Base-by-base conservation (phyloP, 495 filamentous ascomycete genomes). In the Aspergillus affinis region DNA sequence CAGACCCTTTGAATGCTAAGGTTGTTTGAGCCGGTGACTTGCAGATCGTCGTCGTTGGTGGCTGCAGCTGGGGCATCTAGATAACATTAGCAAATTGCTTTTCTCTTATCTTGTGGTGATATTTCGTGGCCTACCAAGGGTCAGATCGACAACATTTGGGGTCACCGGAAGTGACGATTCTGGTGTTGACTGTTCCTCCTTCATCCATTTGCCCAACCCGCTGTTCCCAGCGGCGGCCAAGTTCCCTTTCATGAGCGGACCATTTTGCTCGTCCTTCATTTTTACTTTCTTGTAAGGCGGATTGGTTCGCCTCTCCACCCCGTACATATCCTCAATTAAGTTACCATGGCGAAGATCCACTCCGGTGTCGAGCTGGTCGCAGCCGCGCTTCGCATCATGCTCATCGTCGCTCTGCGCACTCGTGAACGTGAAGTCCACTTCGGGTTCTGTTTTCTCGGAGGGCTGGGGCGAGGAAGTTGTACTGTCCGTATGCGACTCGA, bases 251-350 rank as follows among this genome's bases (percentile, higher is more conserved):
- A 73, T 74, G 21, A 82, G 69, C 54, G 81, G 81, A 18, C 77
- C 71, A 44, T 61, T 59, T 29, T 58, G 46, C 15, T 57, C 54
- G 3, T 72, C 64, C 8, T 81, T 78, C 19, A 79, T 74, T 68
- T 87, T 93, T 46, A 86, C 71, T 51, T 84, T 85, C 70, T 92
- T 94, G 56, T 82, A 77, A 0, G 88, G 86, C 10, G 80, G 76
- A 29, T 79, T 77, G 27, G 74, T 74, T 3, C 92, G 87, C 15
- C 85, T 75, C 57, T 86, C 81, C 18, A 93, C 87, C 55, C 85
- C 86, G 65, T 93, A 88, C 64, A 92, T 73, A 30, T 82, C 78
- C 68, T 93, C 90, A 59, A 94, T 80, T 18, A 82, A 45, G 52
- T 64, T 75, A 17, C 74, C 68, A 32, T 69, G 69, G 19, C 71